Conservation (phyloP, 495 filamentous ascomycete genomes). For the Penicillium cataractarum region DNA sequence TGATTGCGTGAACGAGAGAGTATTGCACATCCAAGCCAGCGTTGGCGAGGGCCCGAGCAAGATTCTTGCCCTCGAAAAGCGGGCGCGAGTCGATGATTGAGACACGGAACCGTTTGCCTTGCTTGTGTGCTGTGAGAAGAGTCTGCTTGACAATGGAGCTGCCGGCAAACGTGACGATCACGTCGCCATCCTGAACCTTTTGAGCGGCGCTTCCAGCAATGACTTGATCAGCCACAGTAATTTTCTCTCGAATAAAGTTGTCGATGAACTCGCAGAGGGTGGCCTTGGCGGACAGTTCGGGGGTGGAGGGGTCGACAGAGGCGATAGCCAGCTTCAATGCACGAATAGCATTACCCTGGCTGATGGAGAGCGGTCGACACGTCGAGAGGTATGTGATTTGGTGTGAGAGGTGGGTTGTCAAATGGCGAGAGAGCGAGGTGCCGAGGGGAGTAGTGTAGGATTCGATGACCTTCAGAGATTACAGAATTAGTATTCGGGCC, state of each 20-base stretch:
- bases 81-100: slow-evolving; percentile 83
- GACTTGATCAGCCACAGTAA: slow-evolving; percentile 81
- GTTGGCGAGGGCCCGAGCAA: slow-evolving; percentile 67
- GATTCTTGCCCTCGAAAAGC: slow-evolving; percentile 75
- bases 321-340: slow-evolving; percentile 89
- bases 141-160: slow-evolving; percentile 83
- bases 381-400: slow-evolving; percentile 94
- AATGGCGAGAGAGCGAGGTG: slow-evolving; percentile 82
- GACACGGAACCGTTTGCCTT: slow-evolving; percentile 76
- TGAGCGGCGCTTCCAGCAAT: slow-evolving; percentile 75
- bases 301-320: slow-evolving; percentile 77
- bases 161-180: slow-evolving; percentile 87
- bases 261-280: slow-evolving; percentile 80
- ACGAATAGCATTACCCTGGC: slow-evolving; percentile 94
- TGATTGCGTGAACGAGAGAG: slow-evolving; percentile 73
- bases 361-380: slow-evolving; percentile 88
- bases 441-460: slow-evolving; percentile 85
- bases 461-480: slow-evolving; percentile 71
- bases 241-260: slow-evolving; percentile 84
- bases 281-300: slow-evolving; percentile 77
- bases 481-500: slow-evolving; percentile 1
- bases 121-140: slow-evolving; percentile 68
- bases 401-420: slow-evolving; percentile 89
- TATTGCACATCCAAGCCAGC: slow-evolving; percentile 79
- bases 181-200: slow-evolving; percentile 77